Percentiles rank a stretch among this genome's conserved stretches.
phyloP scores from a whole-genome alignment of 495 filamentous ascomycete species.

The Mytilinidion resinicola region DNA sequence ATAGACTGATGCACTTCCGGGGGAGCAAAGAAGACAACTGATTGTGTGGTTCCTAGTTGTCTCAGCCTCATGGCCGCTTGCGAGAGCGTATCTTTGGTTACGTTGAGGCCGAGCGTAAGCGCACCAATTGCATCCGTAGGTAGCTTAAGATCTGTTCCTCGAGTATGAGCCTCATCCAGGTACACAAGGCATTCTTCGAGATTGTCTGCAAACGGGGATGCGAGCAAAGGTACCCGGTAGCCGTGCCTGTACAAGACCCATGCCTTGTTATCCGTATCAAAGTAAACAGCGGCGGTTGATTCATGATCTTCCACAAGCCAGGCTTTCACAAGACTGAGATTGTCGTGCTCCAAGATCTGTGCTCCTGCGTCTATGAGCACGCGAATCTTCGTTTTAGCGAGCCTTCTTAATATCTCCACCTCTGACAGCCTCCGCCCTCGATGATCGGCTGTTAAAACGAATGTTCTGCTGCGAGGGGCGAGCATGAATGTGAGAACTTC shows the following conservation, averaged over 20 bases:
- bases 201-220: conserved; percentile 53
- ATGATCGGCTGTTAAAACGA: conserved; percentile 31
- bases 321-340: conserved; percentile 35
- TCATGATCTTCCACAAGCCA: conserved; percentile 41
- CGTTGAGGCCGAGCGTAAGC: conserved; percentile 56
- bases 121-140: conserved; percentile 53
- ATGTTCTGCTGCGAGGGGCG: conserved; percentile 38
- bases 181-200: conserved; percentile 61
- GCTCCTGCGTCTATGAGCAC: conserved; percentile 49
- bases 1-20: conserved; percentile 44
- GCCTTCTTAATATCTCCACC: conserved; percentile 31
- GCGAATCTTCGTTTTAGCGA: conserved; percentile 31
- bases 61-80: conserved; percentile 43
- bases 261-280: conserved; percentile 38
- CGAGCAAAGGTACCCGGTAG: conserved; percentile 39
- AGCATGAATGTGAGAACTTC: conserved; percentile 49
- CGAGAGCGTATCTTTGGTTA: conserved; percentile 63
- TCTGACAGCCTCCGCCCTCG: conserved; percentile 36
- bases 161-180: conserved; percentile 65
- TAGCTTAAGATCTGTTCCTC: conserved; percentile 63
- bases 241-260: conserved; percentile 42
- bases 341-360: conserved; percentile 44
- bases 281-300: conserved; percentile 41
- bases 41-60: conserved; percentile 24
- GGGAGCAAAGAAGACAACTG: conserved; percentile 39